Conservation (phyloP, 306 rosid species). For the Oemleria cerasiformis region DNA sequence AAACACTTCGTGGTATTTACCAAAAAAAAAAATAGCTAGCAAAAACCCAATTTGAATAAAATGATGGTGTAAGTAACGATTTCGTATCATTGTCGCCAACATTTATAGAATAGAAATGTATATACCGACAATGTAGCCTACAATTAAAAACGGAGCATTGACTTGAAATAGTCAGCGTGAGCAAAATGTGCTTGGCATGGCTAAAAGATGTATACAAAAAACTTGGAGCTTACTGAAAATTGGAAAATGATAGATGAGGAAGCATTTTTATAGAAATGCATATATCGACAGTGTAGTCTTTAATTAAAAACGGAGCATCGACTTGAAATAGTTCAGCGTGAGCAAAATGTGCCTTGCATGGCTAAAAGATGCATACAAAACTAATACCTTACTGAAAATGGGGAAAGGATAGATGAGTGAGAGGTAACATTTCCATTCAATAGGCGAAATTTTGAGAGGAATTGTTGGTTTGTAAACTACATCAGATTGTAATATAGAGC, state of each 20-base stretch:
- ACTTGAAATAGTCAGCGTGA: neutral
- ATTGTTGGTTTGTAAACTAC: neutral
- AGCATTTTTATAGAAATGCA: too few relatives aligned
- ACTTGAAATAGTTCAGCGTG: neutral
- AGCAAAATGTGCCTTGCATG: neutral
- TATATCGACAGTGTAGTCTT: too few relatives aligned
- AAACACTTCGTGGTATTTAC: too few relatives aligned
- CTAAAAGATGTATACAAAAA: neutral
- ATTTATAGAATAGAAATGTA: too few relatives aligned
- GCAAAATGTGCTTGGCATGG: neutral
- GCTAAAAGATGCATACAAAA: neutral
- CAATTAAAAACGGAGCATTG: neutral
- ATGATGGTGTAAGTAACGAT: too few relatives aligned
- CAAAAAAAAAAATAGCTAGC: too few relatives aligned
- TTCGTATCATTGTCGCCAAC: too few relatives aligned
- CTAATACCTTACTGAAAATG: neutral
- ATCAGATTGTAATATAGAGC: slow-evolving; percentile 7
- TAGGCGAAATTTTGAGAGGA: neutral
- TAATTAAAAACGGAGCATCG: neutral
- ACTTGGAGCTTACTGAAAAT: too few relatives aligned
- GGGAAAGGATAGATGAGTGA: neutral
- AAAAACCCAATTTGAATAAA: too few relatives aligned
- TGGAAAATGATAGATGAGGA: too few relatives aligned
- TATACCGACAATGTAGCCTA: too few relatives aligned
- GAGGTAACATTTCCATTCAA: neutral